Evolutionary conservation across 75 land plant species (phyloP).

Genomic region (Sequoiadendron giganteum): DNA sequence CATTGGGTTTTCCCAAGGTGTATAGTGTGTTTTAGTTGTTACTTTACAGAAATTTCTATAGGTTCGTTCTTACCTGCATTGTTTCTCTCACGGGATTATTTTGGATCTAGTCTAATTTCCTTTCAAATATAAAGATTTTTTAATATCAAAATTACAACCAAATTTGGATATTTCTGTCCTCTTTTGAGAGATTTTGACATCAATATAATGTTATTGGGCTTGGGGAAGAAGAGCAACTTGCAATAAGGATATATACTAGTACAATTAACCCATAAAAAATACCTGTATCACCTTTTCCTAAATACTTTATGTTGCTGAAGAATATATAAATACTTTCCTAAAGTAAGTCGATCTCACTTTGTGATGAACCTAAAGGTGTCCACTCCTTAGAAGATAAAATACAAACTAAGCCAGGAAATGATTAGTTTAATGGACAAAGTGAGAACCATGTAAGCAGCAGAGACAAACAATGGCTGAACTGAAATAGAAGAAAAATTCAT

Average conservation of each 20-base stretch:
- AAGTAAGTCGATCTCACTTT: neutral
- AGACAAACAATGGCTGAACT: neutral
- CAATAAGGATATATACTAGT: neutral
- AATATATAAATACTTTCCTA: neutral
- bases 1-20: too few species aligned
- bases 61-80: too few species aligned
- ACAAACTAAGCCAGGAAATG: neutral
- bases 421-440: neutral
- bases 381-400: neutral
- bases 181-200: too few species aligned
- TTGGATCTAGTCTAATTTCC: too few species aligned
- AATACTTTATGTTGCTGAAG: neutral
- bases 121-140: too few species aligned
- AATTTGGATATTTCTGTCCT: too few species aligned
- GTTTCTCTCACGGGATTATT: too few species aligned
- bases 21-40: too few species aligned
- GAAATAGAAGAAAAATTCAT: too few species aligned
- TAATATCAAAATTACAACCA: too few species aligned
- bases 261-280: neutral
- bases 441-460: neutral
- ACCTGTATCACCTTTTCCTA: neutral
- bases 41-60: too few species aligned
- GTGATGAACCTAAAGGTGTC: neutral
- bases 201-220: too few species aligned
- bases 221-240: neutral